A percentile compares a stretch with the other conserved stretches of the same genome.
phyloP scores from a whole-genome alignment of 495 filamentous ascomycete species.

The Hyaloscypha hepaticicola region DNA sequence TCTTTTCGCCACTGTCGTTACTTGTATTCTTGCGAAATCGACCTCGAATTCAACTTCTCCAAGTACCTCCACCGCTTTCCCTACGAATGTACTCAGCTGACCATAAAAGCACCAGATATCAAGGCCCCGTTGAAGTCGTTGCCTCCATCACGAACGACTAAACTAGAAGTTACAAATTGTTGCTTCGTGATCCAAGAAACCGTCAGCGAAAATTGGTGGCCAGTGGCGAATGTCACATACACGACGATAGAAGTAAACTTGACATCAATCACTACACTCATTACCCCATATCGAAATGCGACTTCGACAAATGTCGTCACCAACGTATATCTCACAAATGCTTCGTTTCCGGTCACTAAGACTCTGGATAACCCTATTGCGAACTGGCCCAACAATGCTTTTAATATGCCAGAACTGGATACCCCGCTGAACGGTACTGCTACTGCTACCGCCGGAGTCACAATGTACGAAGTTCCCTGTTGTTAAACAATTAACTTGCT shows the following conservation, averaged over 20 bases:
- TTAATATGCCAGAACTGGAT: neutral
- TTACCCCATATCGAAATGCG: constrained; percentile 7
- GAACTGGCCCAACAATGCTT: neutral
- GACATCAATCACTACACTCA: constrained; percentile 10
- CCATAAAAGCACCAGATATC: neutral
- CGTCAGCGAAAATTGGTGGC: constrained; percentile 18
- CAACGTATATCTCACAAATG: constrained; percentile 3
- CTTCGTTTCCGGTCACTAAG: neutral
- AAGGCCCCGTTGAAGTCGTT: too few species aligned
- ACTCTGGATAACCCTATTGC: constrained; percentile 11
- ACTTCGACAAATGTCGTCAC: constrained; percentile 8
- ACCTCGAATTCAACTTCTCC: neutral
- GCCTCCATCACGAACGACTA: neutral
- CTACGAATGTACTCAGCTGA: neutral
- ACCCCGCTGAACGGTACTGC: constrained; percentile 13
- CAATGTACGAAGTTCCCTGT: constrained; percentile 12
- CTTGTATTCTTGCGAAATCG: neutral
- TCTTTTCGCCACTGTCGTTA: neutral
- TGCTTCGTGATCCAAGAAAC: constrained; percentile 25
- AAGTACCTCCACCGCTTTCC: neutral
- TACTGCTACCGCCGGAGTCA: constrained; percentile 17
- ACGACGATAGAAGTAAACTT: neutral
- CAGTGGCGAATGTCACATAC: neutral
- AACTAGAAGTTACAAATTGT: constrained; percentile 3
- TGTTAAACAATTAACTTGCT: neutral